A percentile compares a stretch with the other conserved stretches of the same genome.
These are phyloP conservation scores for Rhytidhysteron rufulum DNA, from an alignment of 2,329 filamentous ascomycete genomes.

Conservation along the genomic window DNA sequence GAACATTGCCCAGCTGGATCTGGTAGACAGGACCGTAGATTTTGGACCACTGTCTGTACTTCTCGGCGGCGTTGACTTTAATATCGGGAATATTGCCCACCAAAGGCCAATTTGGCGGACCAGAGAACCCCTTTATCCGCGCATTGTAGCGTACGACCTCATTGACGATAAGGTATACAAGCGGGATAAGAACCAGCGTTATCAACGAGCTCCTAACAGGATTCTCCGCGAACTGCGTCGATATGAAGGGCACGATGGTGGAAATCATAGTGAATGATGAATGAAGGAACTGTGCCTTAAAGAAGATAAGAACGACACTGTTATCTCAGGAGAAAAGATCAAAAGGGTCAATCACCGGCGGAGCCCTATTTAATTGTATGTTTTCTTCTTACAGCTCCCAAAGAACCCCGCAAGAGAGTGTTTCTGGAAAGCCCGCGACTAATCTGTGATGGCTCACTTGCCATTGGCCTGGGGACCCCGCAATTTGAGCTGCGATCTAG, in stretches of 20 bases:
- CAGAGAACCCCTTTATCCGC: slow-evolving; percentile 35
- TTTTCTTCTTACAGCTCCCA: too few relatives aligned
- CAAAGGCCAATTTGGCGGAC: slow-evolving; percentile 36
- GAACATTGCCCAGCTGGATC: slow-evolving; percentile 45
- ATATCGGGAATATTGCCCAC: slow-evolving; percentile 43
- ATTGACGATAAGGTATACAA: slow-evolving; percentile 34
- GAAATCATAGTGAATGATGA: slow-evolving; percentile 22
- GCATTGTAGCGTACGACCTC: slow-evolving; percentile 33
- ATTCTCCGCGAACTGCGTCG: slow-evolving; percentile 18
- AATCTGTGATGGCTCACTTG: too few relatives aligned
- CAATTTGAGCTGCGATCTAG: too few relatives aligned
- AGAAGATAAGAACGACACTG: too few relatives aligned
- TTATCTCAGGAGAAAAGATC: too few relatives aligned
- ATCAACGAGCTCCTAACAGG: slow-evolving; percentile 20
- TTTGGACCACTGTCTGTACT: slow-evolving; percentile 41
- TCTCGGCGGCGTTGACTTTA: slow-evolving; percentile 40
- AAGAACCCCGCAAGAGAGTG: too few relatives aligned
- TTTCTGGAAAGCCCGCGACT: too few relatives aligned
- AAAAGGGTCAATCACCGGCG: too few relatives aligned
- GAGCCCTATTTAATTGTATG: too few relatives aligned
- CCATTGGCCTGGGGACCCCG: too few relatives aligned
- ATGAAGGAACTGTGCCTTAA: too few relatives aligned
- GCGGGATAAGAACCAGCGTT: slow-evolving; percentile 22
- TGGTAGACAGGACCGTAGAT: slow-evolving; percentile 42
- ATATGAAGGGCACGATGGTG: slow-evolving; percentile 20